phyloP scores from a whole-genome alignment of 2,329 filamentous ascomycete species.

The Didymella keratinophila region DNA sequence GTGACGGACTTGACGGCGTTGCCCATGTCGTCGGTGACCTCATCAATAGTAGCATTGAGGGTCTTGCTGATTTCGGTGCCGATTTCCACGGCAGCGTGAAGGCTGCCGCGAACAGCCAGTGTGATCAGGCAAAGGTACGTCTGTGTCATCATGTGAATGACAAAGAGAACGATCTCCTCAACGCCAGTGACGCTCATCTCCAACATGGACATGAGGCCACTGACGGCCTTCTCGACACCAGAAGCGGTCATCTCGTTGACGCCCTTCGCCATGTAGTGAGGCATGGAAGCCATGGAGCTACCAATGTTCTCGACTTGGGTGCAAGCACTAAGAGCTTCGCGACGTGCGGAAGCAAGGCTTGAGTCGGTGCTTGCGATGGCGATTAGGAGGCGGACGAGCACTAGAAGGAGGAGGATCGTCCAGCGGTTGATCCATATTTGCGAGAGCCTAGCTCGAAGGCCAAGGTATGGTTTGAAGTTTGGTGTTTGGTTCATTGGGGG shows the following conservation, averaged over 20 bases:
- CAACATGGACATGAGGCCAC: slow-evolving; percentile 80
- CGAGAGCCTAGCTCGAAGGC: slow-evolving; percentile 85
- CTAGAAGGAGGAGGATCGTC: slow-evolving; percentile 87
- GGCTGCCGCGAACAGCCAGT: slow-evolving; percentile 78
- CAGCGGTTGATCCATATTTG: slow-evolving; percentile 98
- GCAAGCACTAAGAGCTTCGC: slow-evolving; percentile 86
- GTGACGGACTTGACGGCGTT: slow-evolving; percentile 46
- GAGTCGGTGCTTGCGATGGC: slow-evolving; percentile 75
- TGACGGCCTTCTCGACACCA: slow-evolving; percentile 80
- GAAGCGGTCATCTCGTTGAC: slow-evolving; percentile 85
- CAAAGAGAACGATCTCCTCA: slow-evolving; percentile 87
- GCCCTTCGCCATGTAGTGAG: slow-evolving; percentile 88
- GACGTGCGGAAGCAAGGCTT: slow-evolving; percentile 77
- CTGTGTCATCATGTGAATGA: slow-evolving; percentile 88
- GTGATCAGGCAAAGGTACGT: slow-evolving; percentile 92
- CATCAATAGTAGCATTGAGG: slow-evolving; percentile 69
- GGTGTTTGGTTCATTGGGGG: slow-evolving; percentile 69
- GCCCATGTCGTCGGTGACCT: slow-evolving; percentile 61
- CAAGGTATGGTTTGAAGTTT: slow-evolving; percentile 88
- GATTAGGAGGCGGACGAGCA: slow-evolving; percentile 82
- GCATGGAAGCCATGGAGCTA: slow-evolving; percentile 97
- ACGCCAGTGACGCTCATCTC: slow-evolving; percentile 81
- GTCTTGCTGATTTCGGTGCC: slow-evolving; percentile 67
- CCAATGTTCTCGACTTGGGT: slow-evolving; percentile 91
- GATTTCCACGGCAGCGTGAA: slow-evolving; percentile 72